A percentile compares a stretch with the other conserved stretches of the same genome.
phyloP scores from a whole-genome alignment of 2,329 filamentous ascomycete species.

The Sporothrix sp. region DNA sequence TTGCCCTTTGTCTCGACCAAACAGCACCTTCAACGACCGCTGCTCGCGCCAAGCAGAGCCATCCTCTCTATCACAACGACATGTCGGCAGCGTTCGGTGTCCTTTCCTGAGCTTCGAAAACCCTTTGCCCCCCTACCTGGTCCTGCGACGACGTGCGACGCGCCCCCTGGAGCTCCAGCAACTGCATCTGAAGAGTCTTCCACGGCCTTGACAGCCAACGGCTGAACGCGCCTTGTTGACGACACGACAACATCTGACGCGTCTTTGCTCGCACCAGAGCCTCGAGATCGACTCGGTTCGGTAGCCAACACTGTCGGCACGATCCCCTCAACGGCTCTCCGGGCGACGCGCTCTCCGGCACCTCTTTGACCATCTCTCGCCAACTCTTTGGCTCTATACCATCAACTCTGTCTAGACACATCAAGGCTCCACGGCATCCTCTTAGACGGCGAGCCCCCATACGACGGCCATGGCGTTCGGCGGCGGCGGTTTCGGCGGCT shows the following conservation, averaged over 20 bases:
- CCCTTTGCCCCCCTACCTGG: neutral
- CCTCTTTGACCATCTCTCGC: neutral
- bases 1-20: neutral
- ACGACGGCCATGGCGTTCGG: slow-evolving; percentile 42
- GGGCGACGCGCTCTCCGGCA: neutral
- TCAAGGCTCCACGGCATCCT: too few relatives aligned
- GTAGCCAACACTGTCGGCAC: too few relatives aligned
- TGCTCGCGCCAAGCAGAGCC: neutral
- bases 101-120: neutral
- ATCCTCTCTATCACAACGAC: neutral
- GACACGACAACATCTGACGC: too few relatives aligned
- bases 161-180: neutral
- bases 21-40: neutral
- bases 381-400: too few relatives aligned
- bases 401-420: too few relatives aligned
- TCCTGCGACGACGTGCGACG: neutral
- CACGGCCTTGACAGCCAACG: neutral
- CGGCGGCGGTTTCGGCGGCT: slow-evolving; percentile 45
- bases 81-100: neutral
- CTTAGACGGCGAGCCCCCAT: neutral
- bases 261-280: neutral
- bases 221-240: too few relatives aligned
- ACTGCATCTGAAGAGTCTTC: neutral
- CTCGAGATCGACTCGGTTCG: neutral
- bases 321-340: too few relatives aligned